Percentiles rank a stretch among this genome's conserved stretches.
Conservation (phyloP, 2,329 filamentous ascomycete species). For the Claviceps capensis region DNA sequence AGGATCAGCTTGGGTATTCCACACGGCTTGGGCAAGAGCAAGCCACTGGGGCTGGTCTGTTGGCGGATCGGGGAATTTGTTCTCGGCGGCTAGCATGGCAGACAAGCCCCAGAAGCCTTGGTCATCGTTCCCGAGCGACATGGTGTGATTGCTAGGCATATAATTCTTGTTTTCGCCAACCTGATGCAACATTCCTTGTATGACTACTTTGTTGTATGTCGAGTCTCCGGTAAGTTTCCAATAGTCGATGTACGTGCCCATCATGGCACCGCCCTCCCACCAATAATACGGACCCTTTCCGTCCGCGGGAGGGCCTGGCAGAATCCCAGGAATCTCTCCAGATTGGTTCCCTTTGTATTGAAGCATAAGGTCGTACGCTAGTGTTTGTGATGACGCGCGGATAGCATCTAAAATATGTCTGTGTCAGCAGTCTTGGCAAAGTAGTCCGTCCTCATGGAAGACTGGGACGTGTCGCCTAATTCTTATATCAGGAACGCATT, state of each 20-base stretch:
- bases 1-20: constrained; percentile 42
- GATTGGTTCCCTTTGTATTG: constrained; percentile 37
- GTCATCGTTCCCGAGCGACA: constrained; percentile 53
- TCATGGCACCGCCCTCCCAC: constrained; percentile 60
- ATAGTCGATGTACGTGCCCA: constrained; percentile 57
- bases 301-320: constrained; percentile 38
- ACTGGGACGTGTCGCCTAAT: background rate
- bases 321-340: constrained; percentile 40
- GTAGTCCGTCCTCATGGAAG: background rate
- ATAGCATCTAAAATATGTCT: constrained; percentile 29
- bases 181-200: constrained; percentile 43
- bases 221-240: constrained; percentile 53
- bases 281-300: constrained; percentile 49
- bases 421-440: background rate
- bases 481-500: background rate
- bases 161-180: constrained; percentile 42
- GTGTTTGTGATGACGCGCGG: constrained; percentile 28
- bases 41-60: constrained; percentile 43
- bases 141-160: constrained; percentile 46
- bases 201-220: constrained; percentile 46
- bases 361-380: constrained; percentile 36
- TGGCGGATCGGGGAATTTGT: constrained; percentile 46
- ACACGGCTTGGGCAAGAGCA: constrained; percentile 56
- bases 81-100: constrained; percentile 53
- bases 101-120: constrained; percentile 59